Conservation (phyloP, 495 filamentous ascomycete species). For the Trichoderma virens region DNA sequence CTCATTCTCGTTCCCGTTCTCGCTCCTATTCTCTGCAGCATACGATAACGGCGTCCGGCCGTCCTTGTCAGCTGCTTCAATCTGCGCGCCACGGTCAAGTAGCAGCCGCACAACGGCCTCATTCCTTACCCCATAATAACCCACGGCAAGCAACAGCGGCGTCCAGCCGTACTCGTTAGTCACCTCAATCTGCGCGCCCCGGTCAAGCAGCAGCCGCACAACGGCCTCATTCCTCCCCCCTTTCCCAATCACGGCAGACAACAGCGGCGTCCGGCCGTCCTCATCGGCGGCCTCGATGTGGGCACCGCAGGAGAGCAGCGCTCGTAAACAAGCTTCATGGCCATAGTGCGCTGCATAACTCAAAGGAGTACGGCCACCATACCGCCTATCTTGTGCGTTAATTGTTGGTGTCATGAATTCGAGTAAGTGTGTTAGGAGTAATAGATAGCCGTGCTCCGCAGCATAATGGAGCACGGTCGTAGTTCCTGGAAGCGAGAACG, state of each 20-base stretch:
- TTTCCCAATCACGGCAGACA: background rate
- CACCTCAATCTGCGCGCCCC: background rate
- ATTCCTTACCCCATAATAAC: background rate
- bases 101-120: too few species aligned
- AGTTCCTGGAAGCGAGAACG: background rate
- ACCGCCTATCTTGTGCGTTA: background rate
- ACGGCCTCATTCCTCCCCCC: background rate
- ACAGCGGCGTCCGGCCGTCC: background rate
- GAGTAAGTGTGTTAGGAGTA: background rate
- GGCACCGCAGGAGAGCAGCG: background rate
- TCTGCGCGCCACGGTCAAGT: too few species aligned
- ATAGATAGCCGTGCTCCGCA: background rate
- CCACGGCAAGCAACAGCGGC: background rate
- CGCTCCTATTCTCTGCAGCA: too few species aligned
- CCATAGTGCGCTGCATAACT: background rate
- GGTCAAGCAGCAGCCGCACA: background rate
- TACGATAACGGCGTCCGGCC: too few species aligned
- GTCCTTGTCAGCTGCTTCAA: too few species aligned
- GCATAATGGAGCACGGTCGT: background rate
- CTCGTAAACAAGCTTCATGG: background rate
- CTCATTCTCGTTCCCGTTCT: too few species aligned
- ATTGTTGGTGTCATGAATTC: background rate
- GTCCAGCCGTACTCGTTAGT: background rate
- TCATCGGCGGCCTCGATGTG: background rate
- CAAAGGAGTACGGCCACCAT: background rate